Base-by-base conservation (phyloP, 768 basidiomycete genomes). In the Rhodotorula kratochvilovae region DNA sequence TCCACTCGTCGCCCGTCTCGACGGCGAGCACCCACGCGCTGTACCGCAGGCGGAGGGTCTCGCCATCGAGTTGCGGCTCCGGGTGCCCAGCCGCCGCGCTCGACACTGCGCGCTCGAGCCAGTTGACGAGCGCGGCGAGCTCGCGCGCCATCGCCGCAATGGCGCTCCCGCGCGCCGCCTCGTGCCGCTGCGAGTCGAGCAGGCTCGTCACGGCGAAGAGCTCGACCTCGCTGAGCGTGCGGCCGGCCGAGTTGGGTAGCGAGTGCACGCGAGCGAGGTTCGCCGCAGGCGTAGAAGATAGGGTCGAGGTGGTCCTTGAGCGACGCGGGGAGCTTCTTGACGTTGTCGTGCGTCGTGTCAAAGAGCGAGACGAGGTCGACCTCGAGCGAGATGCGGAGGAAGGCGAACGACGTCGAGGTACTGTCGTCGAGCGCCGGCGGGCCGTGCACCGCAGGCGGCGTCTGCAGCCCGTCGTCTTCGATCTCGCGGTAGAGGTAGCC, bases 401-500 rank as follows among this genome's bases (percentile, higher is more conserved):
- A 15, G 13, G 16, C 19, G 50, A 43, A n/a, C 23, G 5, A 27
- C 12, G n/a, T 5, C n/a, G 43, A 53, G 51, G 0, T 35, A n/a
- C 58, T 39, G 35, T 61, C 66, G 50, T 21, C 25, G 57, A 46
- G 39, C 1, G n/a, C 36, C 27, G 31, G 33, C 5, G 35, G 35
- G 36, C 35, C 27, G 53, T 27, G 12, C 29, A 63, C 27, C 0
- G 23, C 31, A 0, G 31, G 1, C 8, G 65, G 61, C 7, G 55
- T 45, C 29, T n/a, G n/a, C 42, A 69, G 43, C 19, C 58, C 48
- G 17, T 33, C 16, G 29, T 69, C 55, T 3, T 61, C 55, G 71
- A 91, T 86, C 21, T 81, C 83, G 19, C 91, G 89, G 79, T 84
- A 92, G 61, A 92, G 82, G 51, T 84, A 79, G 12, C 91, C 91